Percentiles rank a stretch among this genome's conserved stretches.
Evolutionary conservation across 805 yeast species (phyloP).

Genomic region (Limtongozyma cylindracea): DNA sequence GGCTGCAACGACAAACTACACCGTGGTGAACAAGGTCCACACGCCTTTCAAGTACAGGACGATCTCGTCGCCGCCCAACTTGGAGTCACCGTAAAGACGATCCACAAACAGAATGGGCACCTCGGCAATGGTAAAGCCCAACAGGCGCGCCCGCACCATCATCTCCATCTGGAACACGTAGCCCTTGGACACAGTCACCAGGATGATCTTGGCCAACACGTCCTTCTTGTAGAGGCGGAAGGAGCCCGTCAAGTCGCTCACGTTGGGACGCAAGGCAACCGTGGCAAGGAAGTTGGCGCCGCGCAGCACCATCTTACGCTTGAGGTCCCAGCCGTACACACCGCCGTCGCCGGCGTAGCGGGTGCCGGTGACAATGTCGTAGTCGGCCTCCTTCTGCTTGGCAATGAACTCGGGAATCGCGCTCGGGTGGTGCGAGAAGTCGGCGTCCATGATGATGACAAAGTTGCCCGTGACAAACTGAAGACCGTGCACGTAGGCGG

Average conservation of each 20-base stretch:
- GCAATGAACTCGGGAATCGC: constrained; percentile 55
- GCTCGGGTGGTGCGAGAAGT: constrained; percentile 61
- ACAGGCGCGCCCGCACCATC: constrained; percentile 63
- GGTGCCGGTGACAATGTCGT: constrained; percentile 31
- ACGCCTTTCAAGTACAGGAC: constrained; percentile 59
- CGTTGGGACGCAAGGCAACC: constrained; percentile 42
- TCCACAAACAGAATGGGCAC: constrained; percentile 63
- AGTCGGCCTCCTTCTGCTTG: constrained; percentile 25
- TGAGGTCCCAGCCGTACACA: constrained; percentile 66
- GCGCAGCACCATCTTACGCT: constrained; percentile 51
- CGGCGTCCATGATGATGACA: constrained; percentile 69
- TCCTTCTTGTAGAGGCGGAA: constrained; percentile 52
- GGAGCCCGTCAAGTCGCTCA: constrained; percentile 55
- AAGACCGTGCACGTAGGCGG: constrained; percentile 61
- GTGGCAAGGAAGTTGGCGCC: constrained; percentile 66
- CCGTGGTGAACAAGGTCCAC: constrained; percentile 39
- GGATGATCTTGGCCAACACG: constrained; percentile 38
- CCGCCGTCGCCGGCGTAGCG: constrained; percentile 67
- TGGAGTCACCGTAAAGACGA: constrained; percentile 55
- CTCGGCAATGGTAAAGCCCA: constrained; percentile 51
- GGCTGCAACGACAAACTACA: too few species aligned
- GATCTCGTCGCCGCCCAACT: constrained; percentile 62
- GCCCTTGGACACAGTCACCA: constrained; percentile 47
- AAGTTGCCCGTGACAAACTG: constrained; percentile 47
- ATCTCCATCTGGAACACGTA: constrained; percentile 76